Percentiles rank a stretch among this genome's conserved stretches.
Conservation (phyloP, 2,329 filamentous ascomycete genomes). For the Bretziella fagacearum region DNA sequence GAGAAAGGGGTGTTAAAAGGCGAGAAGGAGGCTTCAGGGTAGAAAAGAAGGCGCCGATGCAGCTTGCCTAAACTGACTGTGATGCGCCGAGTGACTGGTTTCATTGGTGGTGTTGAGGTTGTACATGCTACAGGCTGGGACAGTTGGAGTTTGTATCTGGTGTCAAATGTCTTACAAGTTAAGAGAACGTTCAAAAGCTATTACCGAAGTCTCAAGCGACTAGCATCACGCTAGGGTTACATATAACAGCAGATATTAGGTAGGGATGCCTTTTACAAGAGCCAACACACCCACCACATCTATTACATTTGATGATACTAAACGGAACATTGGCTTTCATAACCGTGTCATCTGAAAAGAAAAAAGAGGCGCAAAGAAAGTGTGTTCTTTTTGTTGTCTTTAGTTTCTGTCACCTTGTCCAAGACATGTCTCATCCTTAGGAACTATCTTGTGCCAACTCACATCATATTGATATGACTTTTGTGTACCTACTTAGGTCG, state of each 20-base stretch:
- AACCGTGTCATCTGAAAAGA: no score
- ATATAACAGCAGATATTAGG: no score
- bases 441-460: not conserved
- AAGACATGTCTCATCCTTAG: slow-evolving; percentile 7
- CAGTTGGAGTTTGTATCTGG: slow-evolving; percentile 2
- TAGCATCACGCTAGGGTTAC: no score
- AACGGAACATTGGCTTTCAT: no score
- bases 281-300: no score
- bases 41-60: slow-evolving; percentile 6
- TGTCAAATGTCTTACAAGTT: not conserved
- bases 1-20: not conserved
- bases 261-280: no score
- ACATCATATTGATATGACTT: no score
- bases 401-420: not conserved
- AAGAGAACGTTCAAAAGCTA: no score
- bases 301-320: no score
- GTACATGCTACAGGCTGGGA: slow-evolving; percentile 1
- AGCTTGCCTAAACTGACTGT: slow-evolving; percentile 1
- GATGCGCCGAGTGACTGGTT: not conserved
- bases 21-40: not conserved
- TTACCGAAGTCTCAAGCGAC: no score
- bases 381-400: not conserved
- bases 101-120: not conserved
- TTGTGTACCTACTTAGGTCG: no score
- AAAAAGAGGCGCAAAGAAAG: no score